Conservation (phyloP, 306 rosid species). For the cucumber (Cucumis sativus) region DNA sequence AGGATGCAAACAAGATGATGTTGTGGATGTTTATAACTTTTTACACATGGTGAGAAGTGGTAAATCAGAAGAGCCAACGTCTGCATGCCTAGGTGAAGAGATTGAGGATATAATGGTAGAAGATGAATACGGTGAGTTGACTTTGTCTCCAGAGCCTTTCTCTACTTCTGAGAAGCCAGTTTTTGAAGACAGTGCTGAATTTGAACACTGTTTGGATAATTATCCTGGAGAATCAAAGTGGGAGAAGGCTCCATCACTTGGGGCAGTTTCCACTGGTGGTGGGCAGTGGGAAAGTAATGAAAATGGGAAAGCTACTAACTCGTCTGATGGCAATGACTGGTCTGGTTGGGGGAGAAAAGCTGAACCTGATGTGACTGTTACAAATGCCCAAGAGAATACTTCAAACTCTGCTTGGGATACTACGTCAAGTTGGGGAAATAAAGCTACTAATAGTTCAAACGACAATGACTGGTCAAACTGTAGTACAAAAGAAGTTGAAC, state of each 20-base stretch:
- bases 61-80: constrained; percentile 36
- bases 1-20: constrained; percentile 38
- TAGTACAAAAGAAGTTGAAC: neutral
- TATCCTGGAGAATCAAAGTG: constrained; percentile 18
- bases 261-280: neutral
- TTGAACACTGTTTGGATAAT: constrained; percentile 13
- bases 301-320: constrained; percentile 4
- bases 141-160: constrained; percentile 45
- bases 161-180: constrained; percentile 41
- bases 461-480: neutral
- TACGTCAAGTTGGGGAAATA: constrained; percentile 7
- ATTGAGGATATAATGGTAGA: constrained; percentile 45
- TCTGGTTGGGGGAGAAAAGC: constrained; percentile 14
- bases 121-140: constrained; percentile 37
- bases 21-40: constrained; percentile 58
- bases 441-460: neutral
- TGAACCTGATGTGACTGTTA: neutral
- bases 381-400: constrained; percentile 7
- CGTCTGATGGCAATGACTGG: constrained; percentile 6
- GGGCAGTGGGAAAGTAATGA: constrained; percentile 7
- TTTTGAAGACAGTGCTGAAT: constrained; percentile 53
- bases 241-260: constrained; percentile 18
- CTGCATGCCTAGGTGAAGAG: constrained; percentile 69
- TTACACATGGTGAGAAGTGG: constrained; percentile 49
- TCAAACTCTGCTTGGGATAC: constrained; percentile 8